Evolutionary conservation across 2,329 filamentous ascomycete genomes (phyloP), one percentile per base, ranked within the genome.

Genomic region (Pseudogymnoascus sp.): DNA sequence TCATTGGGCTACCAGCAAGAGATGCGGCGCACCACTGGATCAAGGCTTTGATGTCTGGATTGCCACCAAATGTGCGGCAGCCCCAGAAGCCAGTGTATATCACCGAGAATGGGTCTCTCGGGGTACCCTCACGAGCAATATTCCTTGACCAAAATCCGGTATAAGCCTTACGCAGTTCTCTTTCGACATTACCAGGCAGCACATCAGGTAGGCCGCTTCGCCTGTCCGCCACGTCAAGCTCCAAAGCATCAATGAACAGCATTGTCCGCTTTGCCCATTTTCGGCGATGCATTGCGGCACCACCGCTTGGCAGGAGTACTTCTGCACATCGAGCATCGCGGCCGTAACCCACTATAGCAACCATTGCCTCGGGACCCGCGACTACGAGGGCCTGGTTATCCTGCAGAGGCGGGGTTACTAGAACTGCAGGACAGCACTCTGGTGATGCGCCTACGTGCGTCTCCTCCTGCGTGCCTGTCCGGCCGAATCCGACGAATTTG

Each of bases 21-120:
- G 46, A 53, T 53, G 46, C 46, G 2, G 46, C 46, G 14, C 46
- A 53, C 46, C 46, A 53, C 46, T 53, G 46, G 3, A 53, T 53
- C 4, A 53, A 31, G n/a, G 46, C 26, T 53, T 53, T 53, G 5
- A 53, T 31, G n/a, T 16, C 46, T 2, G 46, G 26, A 53, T 53
- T 53, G 8, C 46, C 46, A 53, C 46, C 46, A 31, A 53, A 53
- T 31, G 46, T 53, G 24, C 46, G 26, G n/a, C 46, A 53, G 3
- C 46, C 46, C 46, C 46, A 53, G 8, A 53, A 53, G 8, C 46
- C 46, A 53, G 46, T 53, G n/a, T 53, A 53, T 53, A 53, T 53
- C n/a, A 53, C 26, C 26, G 46, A 53, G 7, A 16, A 53, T 53
- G 46, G 46, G 0, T 53, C 26, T 19, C 46, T 19, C 14, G n/a